Conservation (phyloP, 2,329 filamentous ascomycete genomes). For the Colletotrichum orbiculare region DNA sequence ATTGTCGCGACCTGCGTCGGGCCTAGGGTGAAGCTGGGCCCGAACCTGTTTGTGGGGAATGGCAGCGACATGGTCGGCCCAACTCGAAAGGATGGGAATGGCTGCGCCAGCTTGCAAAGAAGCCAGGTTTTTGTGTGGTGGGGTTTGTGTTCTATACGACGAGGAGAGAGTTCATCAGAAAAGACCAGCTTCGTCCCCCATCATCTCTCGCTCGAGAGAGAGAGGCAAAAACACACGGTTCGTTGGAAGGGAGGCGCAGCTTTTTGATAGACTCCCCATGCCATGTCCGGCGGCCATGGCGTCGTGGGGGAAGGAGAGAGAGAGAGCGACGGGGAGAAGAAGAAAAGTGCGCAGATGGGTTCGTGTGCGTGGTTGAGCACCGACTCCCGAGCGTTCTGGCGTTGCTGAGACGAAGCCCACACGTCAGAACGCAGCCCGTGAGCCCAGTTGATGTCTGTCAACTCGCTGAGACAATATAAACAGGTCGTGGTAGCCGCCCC, state of each 20-base stretch:
- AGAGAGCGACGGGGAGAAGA: neutral
- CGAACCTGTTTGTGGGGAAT: conserved; percentile 32
- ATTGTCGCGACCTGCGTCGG: conserved; percentile 15
- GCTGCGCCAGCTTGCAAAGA: conserved; percentile 26
- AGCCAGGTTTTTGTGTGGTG: conserved; percentile 1
- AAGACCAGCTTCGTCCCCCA: conserved; percentile 18
- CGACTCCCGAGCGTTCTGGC: conserved; percentile 24
- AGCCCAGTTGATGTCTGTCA: neutral
- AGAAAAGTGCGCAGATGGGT: conserved; percentile 6
- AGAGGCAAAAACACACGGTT: neutral
- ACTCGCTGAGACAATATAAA: conserved; percentile 12
- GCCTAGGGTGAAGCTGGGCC: conserved; percentile 28
- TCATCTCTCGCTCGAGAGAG: neutral
- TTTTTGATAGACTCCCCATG: conserved; percentile 34
- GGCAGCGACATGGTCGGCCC: conserved; percentile 24
- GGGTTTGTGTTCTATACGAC: conserved; percentile 11
- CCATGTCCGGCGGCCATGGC: conserved; percentile 34
- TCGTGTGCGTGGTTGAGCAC: conserved; percentile 18
- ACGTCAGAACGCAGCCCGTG: conserved; percentile 33
- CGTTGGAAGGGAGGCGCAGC: conserved; percentile 30
- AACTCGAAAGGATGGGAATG: conserved; percentile 16
- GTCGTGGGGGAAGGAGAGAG: neutral
- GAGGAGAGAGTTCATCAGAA: conserved; percentile 15
- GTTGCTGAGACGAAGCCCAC: conserved; percentile 25
- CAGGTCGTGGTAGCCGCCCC: neutral